Evolutionary conservation across 2,329 filamentous ascomycete genomes (phyloP).

Genomic region (Exophiala bonariae): DNA sequence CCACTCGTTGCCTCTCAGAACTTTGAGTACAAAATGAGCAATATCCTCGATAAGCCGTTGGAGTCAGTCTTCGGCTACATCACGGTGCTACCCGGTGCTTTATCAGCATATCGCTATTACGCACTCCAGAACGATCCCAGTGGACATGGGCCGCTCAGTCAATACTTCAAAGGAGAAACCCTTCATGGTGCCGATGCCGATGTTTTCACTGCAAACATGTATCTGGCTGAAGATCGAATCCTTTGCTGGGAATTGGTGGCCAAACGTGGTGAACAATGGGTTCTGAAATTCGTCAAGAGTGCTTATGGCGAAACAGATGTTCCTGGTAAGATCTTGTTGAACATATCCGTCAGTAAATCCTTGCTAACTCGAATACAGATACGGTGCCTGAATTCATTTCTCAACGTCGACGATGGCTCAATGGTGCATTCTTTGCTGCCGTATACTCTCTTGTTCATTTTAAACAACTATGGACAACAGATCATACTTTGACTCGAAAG

Average conservation of each 20-base stretch:
- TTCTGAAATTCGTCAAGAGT: constrained; percentile 95
- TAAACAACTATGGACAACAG: constrained; percentile 86
- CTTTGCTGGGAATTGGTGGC: constrained; percentile 97
- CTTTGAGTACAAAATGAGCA: constrained; percentile 99
- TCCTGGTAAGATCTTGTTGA: constrained; percentile 66
- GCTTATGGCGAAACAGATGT: constrained; percentile 98
- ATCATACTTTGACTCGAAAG: constrained; percentile 87
- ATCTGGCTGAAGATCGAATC: constrained; percentile 96
- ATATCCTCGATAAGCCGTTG: constrained; percentile 95
- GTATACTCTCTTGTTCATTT: constrained; percentile 97
- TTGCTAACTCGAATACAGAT: constrained; percentile 54
- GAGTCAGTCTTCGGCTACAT: constrained; percentile 99
- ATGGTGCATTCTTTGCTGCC: constrained; percentile 97
- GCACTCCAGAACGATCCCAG: constrained; percentile 95
- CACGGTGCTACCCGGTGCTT: constrained; percentile 89
- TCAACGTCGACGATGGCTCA: constrained; percentile 93
- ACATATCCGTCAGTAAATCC: neutral
- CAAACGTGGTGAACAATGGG: constrained; percentile 92
- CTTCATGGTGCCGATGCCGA: constrained; percentile 94
- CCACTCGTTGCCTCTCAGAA: constrained; percentile 96
- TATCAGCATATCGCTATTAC: constrained; percentile 94
- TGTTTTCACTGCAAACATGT: constrained; percentile 99
- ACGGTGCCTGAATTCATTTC: constrained; percentile 95
- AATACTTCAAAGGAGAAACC: constrained; percentile 99
- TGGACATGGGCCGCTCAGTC: constrained; percentile 89